Conservation (phyloP, 2,329 filamentous ascomycete genomes). For the Pseudogymnoascus sp. region DNA sequence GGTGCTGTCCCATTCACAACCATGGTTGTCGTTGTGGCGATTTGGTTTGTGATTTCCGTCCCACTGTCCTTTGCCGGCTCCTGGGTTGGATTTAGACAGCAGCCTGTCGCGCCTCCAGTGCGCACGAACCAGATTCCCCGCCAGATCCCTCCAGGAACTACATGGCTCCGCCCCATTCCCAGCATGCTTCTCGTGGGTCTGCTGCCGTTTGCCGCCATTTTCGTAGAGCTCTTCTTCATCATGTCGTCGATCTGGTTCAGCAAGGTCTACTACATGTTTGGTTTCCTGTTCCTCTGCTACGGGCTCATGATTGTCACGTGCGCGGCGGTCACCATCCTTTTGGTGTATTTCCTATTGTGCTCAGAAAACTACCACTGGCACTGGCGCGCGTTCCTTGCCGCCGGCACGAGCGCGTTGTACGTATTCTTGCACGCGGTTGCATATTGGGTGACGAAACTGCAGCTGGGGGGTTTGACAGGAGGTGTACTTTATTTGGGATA, state of each 20-base stretch:
- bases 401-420: constrained; percentile 82
- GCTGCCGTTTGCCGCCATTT: constrained; percentile 91
- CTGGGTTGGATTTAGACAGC: constrained; percentile 82
- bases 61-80: constrained; percentile 84
- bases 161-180: constrained; percentile 78
- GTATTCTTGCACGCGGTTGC: constrained; percentile 87
- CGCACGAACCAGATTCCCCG: constrained; percentile 97
- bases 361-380: constrained; percentile 99
- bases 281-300: constrained; percentile 96
- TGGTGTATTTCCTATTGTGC: constrained; percentile 95
- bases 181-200: constrained; percentile 89
- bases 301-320: constrained; percentile 94
- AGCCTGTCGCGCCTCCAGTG: constrained; percentile 67
- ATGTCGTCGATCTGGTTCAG: constrained; percentile 99
- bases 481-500: constrained; percentile 92
- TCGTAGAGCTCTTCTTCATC: constrained; percentile 98
- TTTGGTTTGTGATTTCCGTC: constrained; percentile 96
- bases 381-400: constrained; percentile 88
- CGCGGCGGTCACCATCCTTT: constrained; percentile 81
- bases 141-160: constrained; percentile 78
- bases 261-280: constrained; percentile 99
- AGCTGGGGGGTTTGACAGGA: constrained; percentile 74
- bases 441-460: constrained; percentile 84
- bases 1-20: constrained; percentile 94
- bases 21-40: constrained; percentile 85